phyloP scores from a whole-genome alignment of 805 yeast species.

The Vanderwaltozyma tropicalis region DNA sequence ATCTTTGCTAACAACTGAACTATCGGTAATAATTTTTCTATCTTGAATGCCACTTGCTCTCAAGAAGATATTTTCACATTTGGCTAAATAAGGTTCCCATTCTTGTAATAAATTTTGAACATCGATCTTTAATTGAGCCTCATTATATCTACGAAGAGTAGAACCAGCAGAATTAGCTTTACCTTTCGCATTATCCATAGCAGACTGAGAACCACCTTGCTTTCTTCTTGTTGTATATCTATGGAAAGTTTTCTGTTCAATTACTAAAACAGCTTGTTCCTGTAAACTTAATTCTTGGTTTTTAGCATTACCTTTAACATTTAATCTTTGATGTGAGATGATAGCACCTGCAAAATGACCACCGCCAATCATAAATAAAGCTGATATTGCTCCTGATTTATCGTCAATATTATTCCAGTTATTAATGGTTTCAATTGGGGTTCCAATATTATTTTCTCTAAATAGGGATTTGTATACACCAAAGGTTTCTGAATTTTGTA shows the following conservation, averaged over 20 bases:
- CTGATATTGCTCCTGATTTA: constrained; percentile 39
- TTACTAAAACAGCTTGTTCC: constrained; percentile 52
- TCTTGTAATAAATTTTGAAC: constrained; percentile 53
- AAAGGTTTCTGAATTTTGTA: constrained; percentile 41
- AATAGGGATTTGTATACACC: constrained; percentile 63
- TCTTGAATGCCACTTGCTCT: constrained; percentile 72
- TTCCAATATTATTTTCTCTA: constrained; percentile 30
- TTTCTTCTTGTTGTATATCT: constrained; percentile 92
- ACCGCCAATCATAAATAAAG: constrained; percentile 89
- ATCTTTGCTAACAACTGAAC: constrained; percentile 37
- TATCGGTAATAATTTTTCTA: constrained; percentile 53
- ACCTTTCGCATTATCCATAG: constrained; percentile 85
- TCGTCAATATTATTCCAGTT: constrained; percentile 27
- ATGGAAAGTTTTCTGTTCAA: constrained; percentile 80
- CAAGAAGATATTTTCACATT: constrained; percentile 62
- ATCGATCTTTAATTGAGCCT: constrained; percentile 69
- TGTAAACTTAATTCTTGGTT: constrained; percentile 38
- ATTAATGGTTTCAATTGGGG: constrained; percentile 43
- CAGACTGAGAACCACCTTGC: constrained; percentile 95
- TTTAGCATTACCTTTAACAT: constrained; percentile 46
- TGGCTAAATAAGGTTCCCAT: constrained; percentile 54
- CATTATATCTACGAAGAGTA: constrained; percentile 78
- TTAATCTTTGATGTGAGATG: constrained; percentile 55
- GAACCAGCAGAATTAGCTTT: constrained; percentile 97
- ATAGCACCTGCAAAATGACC: constrained; percentile 98